Evolutionary conservation across 2,329 filamentous ascomycete genomes (phyloP).

Genomic region (Sporothrix pallida): DNA sequence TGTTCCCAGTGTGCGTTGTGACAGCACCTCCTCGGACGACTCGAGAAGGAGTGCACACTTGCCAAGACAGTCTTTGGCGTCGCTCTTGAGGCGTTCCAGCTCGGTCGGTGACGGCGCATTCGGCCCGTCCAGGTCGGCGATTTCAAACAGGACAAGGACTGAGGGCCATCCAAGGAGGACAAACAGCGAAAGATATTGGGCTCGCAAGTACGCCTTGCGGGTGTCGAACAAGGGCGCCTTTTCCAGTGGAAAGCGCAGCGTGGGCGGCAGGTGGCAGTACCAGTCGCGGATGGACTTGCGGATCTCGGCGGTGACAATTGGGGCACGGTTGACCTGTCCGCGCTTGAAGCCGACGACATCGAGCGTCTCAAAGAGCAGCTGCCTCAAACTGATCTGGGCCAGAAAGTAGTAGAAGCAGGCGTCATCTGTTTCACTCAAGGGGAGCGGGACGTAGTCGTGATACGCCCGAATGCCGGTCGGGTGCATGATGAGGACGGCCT

Average conservation of each 20-base stretch:
- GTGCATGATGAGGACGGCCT: background rate
- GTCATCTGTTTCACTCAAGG: background rate
- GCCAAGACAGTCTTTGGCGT: slow-evolving; percentile 10
- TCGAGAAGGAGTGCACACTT: background rate
- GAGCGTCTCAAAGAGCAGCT: background rate
- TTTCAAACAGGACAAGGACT: background rate
- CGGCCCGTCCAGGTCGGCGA: background rate
- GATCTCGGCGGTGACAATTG: background rate
- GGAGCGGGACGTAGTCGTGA: background rate
- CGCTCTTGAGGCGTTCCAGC: background rate
- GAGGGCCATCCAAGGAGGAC: background rate
- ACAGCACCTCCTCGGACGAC: background rate
- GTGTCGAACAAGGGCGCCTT: background rate
- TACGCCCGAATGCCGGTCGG: background rate
- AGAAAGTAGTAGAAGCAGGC: background rate
- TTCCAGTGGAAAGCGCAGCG: background rate
- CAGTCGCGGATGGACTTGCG: slow-evolving; percentile 9
- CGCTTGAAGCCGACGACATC: background rate
- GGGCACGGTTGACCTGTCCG: background rate
- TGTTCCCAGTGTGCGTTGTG: background rate
- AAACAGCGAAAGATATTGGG: background rate
- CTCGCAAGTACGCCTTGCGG: background rate
- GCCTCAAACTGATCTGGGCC: background rate
- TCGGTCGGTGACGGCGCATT: background rate
- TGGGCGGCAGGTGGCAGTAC: background rate